A percentile compares a stretch with the other conserved stretches of the same genome.
Evolutionary conservation across 495 filamentous ascomycete species (phyloP).

Genomic region (Penicillium cinerascens): DNA sequence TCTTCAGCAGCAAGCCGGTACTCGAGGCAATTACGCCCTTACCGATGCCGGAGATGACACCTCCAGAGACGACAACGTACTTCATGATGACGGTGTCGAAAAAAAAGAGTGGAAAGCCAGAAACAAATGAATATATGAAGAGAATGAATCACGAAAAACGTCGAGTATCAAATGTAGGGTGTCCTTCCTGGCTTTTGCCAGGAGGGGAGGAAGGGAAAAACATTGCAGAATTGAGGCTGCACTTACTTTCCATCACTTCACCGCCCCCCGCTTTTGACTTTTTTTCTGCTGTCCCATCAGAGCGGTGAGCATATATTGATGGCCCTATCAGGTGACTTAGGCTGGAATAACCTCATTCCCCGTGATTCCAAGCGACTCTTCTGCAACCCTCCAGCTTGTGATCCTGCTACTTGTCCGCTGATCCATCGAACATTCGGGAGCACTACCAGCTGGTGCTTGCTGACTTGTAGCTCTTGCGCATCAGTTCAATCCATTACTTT

Average conservation of each 20-base stretch:
- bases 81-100: neutral
- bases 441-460: neutral
- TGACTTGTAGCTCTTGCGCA: neutral
- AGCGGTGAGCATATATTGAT: constrained; percentile 8
- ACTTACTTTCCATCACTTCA: constrained; percentile 2
- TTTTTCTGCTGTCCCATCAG: constrained; percentile 14
- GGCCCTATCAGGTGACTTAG: constrained; percentile 26
- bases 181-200: constrained; percentile 19
- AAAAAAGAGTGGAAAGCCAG: neutral
- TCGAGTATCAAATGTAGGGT: constrained; percentile 18
- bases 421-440: neutral
- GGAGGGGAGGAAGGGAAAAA: constrained; percentile 15
- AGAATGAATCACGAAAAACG: neutral
- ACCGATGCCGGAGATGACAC: constrained; percentile 76
- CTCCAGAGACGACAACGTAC: constrained; percentile 26
- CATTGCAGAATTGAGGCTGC: constrained; percentile 10
- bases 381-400: neutral
- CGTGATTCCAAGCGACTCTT: constrained; percentile 2
- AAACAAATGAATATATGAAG: neutral
- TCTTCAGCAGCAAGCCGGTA: constrained; percentile 74
- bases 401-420: neutral
- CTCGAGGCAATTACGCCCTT: constrained; percentile 71
- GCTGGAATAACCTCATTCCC: constrained; percentile 30
- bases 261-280: constrained; percentile 20
- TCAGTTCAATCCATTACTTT: constrained; percentile 3